A percentile compares a stretch with the other conserved stretches of the same genome.
phyloP scores from a whole-genome alignment of 2,329 filamentous ascomycete species.

The Reticulascus tulasneorum region DNA sequence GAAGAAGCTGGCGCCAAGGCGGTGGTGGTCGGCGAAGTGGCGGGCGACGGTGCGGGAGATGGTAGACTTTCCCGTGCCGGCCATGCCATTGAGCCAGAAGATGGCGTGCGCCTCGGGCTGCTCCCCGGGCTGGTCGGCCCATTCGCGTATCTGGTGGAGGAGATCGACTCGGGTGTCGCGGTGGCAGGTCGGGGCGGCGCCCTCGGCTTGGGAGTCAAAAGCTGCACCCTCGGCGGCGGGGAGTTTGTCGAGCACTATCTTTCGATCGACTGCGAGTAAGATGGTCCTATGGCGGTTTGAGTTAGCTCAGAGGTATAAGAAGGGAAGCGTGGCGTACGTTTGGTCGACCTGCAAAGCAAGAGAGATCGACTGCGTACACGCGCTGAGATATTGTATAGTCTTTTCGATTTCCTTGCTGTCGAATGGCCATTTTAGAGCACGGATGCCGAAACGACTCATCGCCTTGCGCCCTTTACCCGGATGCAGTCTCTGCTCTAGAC shows the following conservation, averaged over 20 bases:
- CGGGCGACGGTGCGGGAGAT: slow-evolving; percentile 29
- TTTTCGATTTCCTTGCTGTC: slow-evolving; percentile 28
- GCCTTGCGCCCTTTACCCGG: slow-evolving; percentile 18
- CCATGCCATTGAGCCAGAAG: slow-evolving; percentile 35
- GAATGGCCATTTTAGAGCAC: slow-evolving; percentile 35
- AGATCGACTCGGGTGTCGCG: too few species aligned
- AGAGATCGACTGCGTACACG: slow-evolving; percentile 22
- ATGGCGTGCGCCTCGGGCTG: slow-evolving; percentile 21
- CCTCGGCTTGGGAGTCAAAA: slow-evolving; percentile 30
- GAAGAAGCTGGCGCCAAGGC: slow-evolving; percentile 36
- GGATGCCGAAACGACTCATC: slow-evolving; percentile 26
- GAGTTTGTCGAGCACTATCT: slow-evolving; percentile 17
- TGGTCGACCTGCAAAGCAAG: slow-evolving; percentile 28
- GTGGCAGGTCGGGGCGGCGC: too few species aligned
- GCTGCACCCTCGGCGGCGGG: slow-evolving; percentile 18
- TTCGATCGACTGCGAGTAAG: slow-evolving; percentile 18
- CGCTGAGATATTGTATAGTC: slow-evolving; percentile 21
- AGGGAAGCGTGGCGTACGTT: slow-evolving; percentile 25
- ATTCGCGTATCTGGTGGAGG: slow-evolving; percentile 23
- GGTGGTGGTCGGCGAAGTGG: not conserved
- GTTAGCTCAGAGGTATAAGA: too few species aligned
- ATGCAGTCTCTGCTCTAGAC: slow-evolving; percentile 19
- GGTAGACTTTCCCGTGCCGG: slow-evolving; percentile 36
- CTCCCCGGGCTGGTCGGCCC: too few species aligned
- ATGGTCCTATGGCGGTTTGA: too few species aligned